Percentiles rank a stretch among this genome's conserved stretches.
phyloP scores from a whole-genome alignment of 495 filamentous ascomycete genomes.

The Margaritispora aquatica region DNA sequence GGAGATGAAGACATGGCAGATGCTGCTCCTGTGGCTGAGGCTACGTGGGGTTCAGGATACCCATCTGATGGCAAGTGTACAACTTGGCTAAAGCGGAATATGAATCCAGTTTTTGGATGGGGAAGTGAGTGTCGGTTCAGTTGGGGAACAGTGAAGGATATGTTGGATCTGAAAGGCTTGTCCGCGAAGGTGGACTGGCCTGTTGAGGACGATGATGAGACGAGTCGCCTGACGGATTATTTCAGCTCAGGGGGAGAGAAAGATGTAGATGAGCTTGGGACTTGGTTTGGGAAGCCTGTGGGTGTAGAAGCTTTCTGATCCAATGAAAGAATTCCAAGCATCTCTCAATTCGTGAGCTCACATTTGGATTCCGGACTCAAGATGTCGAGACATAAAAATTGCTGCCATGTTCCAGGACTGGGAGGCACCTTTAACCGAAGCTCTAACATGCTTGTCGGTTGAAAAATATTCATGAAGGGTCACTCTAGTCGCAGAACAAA shows the following conservation, averaged over 20 bases:
- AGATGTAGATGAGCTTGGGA: constrained; percentile 46
- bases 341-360: too few relatives aligned
- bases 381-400: too few relatives aligned
- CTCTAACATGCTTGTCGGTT: too few relatives aligned
- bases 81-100: constrained; percentile 73
- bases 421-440: too few relatives aligned
- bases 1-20: constrained; percentile 18
- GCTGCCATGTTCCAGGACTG: too few relatives aligned
- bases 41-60: constrained; percentile 83
- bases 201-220: constrained; percentile 58
- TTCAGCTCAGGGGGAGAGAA: constrained; percentile 41
- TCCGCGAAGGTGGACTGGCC: constrained; percentile 77
- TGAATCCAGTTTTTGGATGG: constrained; percentile 96
- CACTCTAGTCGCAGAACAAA: too few relatives aligned
- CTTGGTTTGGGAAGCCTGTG: constrained; percentile 58
- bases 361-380: too few relatives aligned
- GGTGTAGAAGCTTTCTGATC: constrained; percentile 55
- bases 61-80: constrained; percentile 81
- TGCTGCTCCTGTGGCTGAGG: constrained; percentile 16
- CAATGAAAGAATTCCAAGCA: too few relatives aligned
- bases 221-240: constrained; percentile 66
- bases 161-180: constrained; percentile 65
- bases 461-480: too few relatives aligned
- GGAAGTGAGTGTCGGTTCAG: constrained; percentile 86
- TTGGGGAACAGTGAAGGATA: constrained; percentile 91